phyloP scores from a whole-genome alignment of 2,329 filamentous ascomycete species.

The Pestalotiopsis sp. region DNA sequence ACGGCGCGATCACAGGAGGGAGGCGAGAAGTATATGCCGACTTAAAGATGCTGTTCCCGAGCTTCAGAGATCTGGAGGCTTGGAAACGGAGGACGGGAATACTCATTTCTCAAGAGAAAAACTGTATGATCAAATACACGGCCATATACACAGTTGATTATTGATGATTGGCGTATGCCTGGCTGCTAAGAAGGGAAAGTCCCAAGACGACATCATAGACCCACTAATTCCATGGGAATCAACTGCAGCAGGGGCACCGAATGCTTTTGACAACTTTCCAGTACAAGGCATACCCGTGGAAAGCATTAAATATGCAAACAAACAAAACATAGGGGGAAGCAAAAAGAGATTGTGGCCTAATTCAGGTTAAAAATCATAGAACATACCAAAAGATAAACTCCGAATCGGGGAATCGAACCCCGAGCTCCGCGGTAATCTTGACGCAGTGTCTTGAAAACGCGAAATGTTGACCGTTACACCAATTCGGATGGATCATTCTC shows the following conservation, averaged over 20 bases:
- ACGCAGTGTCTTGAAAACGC: constrained; percentile 14
- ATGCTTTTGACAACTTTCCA: not conserved
- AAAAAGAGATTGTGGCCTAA: too few relatives aligned
- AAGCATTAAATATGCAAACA: too few relatives aligned
- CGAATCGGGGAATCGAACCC: constrained; percentile 20
- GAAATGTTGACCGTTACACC: constrained; percentile 20
- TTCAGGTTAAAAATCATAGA: too few relatives aligned
- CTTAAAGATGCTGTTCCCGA: not conserved
- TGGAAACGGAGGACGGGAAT: not conserved
- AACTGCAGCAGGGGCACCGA: not conserved
- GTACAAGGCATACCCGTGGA: too few relatives aligned
- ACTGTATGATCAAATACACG: not conserved
- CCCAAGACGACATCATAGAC: not conserved
- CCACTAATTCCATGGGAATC: not conserved
- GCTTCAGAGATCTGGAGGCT: not conserved
- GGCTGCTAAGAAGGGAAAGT: not conserved
- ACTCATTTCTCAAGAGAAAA: not conserved
- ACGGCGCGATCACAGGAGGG: not conserved
- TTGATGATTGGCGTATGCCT: not conserved
- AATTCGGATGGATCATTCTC: constrained; percentile 14
- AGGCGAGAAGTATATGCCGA: not conserved
- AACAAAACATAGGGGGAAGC: too few relatives aligned
- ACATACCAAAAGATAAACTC: too few relatives aligned
- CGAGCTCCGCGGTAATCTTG: constrained; percentile 15
- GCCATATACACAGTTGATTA: too few relatives aligned